These are phyloP conservation scores for Pythium grandisporangium DNA, from an alignment of 352 stramenopile genomes.

Conservation along the genomic window DNA sequence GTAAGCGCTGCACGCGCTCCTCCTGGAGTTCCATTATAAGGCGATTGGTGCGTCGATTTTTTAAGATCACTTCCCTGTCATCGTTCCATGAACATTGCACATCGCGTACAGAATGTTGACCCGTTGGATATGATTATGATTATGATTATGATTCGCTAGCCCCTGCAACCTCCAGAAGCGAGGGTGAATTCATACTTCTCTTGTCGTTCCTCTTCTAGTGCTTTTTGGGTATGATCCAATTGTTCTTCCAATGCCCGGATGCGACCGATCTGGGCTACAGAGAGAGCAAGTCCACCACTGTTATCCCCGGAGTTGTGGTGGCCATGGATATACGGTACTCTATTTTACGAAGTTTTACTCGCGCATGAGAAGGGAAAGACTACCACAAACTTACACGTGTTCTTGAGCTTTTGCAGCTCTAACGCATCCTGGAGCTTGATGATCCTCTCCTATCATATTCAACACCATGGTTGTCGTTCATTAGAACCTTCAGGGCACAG, in stretches of 20 bases:
- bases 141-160: no score
- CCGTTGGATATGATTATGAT: no score
- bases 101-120: neutral
- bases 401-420: conserved; percentile 77
- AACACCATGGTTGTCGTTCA: no score
- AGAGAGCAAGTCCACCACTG: no score
- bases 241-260: conserved; percentile 62
- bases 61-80: conserved; percentile 64
- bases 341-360: no score
- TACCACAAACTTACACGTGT: conserved; percentile 33
- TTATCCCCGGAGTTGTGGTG: no score
- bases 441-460: conserved; percentile 43
- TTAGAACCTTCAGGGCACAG: no score
- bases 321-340: no score
- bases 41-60: conserved; percentile 58
- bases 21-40: conserved; percentile 62
- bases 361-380: no score
- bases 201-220: conserved; percentile 54
- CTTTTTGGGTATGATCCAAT: conserved; percentile 45
- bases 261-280: conserved; percentile 46
- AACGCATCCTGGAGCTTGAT: conserved; percentile 73
- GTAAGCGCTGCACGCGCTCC: conserved; percentile 66
- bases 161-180: no score
- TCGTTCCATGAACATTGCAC: no score
- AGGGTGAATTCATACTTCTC: conserved; percentile 37